Evolutionary conservation across 352 stramenopile species (phyloP).

Genomic region (Globisporangium sylvaticum): DNA sequence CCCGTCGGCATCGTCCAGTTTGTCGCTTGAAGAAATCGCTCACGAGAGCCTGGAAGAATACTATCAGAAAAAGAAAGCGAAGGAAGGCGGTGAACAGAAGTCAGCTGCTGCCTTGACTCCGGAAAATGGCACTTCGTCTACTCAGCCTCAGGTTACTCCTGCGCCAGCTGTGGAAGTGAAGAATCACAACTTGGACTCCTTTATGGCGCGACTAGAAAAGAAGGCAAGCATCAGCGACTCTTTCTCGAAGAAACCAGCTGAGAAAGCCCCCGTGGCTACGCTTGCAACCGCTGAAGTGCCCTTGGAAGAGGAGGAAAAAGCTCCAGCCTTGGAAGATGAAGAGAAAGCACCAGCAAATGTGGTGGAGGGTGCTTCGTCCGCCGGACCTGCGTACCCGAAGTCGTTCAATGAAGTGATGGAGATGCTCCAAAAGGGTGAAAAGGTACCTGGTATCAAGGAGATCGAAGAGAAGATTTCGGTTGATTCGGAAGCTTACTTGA

Average conservation of each 20-base stretch:
- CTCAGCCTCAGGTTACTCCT: slow-evolving; percentile 13
- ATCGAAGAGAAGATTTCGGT: slow-evolving; percentile 73
- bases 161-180: background rate
- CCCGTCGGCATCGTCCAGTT: slow-evolving; percentile 29
- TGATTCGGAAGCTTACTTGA: slow-evolving; percentile 30
- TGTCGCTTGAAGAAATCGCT: slow-evolving; percentile 54
- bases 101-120: background rate
- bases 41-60: slow-evolving; percentile 33
- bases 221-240: slow-evolving; percentile 37
- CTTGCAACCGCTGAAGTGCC: background rate
- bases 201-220: slow-evolving; percentile 52
- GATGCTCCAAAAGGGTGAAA: slow-evolving; percentile 67
- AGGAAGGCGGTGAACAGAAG: background rate
- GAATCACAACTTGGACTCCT: slow-evolving; percentile 34
- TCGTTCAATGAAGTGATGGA: slow-evolving; percentile 77
- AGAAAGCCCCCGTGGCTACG: slow-evolving; percentile 8
- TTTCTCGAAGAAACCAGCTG: slow-evolving; percentile 17
- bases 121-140: background rate
- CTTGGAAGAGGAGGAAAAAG: slow-evolving; percentile 25
- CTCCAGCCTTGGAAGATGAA: background rate
- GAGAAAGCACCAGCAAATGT: slow-evolving; percentile 10
- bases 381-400: slow-evolving; percentile 50
- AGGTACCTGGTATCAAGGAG: slow-evolving; percentile 65
- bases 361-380: slow-evolving; percentile 3
- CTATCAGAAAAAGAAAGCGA: slow-evolving; percentile 23